phyloP scores from a whole-genome alignment of 768 basidiomycete genomes.

The Hysterangium stoloniferum region DNA sequence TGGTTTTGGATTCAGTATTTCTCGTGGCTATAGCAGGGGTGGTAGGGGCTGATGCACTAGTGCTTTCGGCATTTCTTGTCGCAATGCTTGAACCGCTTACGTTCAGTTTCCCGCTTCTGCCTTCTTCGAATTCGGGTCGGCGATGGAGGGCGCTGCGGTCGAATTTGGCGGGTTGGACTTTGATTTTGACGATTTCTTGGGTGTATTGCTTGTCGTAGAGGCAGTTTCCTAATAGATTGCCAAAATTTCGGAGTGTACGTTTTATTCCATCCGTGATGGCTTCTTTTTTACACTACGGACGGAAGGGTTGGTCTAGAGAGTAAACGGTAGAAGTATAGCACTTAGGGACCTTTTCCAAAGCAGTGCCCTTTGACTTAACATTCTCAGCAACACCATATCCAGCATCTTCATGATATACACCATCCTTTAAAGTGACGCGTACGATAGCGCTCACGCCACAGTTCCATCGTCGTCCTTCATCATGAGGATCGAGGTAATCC shows the following conservation, averaged over 20 bases:
- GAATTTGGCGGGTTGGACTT: slow-evolving; percentile 65
- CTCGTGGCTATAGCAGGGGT: neutral
- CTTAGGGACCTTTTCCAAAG: slow-evolving; percentile 78
- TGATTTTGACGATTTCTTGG: slow-evolving; percentile 80
- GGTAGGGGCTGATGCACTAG: neutral
- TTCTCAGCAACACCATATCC: slow-evolving; percentile 90
- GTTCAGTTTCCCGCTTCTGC: slow-evolving; percentile 11
- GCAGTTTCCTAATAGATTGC: slow-evolving; percentile 92
- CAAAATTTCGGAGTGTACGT: slow-evolving; percentile 84
- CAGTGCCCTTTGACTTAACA: slow-evolving; percentile 72
- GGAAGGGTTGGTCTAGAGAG: neutral
- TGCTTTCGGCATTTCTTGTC: neutral
- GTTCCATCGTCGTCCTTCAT: slow-evolving; percentile 55
- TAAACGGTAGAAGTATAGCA: neutral
- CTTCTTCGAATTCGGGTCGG: slow-evolving; percentile 59
- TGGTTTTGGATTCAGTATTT: neutral
- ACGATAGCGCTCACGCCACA: slow-evolving; percentile 82
- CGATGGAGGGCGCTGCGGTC: slow-evolving; percentile 61
- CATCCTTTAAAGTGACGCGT: slow-evolving; percentile 81
- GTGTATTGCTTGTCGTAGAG: slow-evolving; percentile 93
- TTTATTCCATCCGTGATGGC: slow-evolving; percentile 94
- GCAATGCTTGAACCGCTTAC: too few relatives aligned
- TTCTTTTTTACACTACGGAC: slow-evolving; percentile 87
- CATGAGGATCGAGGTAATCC: slow-evolving; percentile 70
- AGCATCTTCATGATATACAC: slow-evolving; percentile 86